Evolutionary conservation across 2,329 filamentous ascomycete genomes (phyloP).

Genomic region (Cryphonectria naterciae): DNA sequence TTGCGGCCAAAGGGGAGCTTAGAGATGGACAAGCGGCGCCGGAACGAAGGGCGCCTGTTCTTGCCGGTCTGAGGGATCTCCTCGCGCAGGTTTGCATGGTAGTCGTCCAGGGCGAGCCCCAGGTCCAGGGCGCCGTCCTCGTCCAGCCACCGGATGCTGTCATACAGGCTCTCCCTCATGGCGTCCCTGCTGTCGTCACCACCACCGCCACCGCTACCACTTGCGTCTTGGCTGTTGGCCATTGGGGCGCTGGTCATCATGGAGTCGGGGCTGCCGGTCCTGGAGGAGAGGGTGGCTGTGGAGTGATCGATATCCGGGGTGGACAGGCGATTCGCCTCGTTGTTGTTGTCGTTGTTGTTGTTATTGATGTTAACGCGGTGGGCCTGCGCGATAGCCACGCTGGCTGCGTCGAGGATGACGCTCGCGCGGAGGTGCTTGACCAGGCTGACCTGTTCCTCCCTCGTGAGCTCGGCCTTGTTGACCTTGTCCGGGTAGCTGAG

Average conservation of each 20-base stretch:
- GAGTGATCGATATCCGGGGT: conserved; percentile 38
- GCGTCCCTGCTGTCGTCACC: conserved; percentile 29
- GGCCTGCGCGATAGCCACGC: conserved; percentile 59
- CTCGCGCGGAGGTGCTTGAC: conserved; percentile 52
- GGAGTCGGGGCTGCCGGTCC: conserved; percentile 39
- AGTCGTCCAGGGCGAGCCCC: conserved; percentile 69
- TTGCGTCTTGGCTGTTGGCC: conserved; percentile 25
- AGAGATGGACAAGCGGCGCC: conserved; percentile 72
- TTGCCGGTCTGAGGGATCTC: conserved; percentile 50
- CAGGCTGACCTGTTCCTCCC: conserved; percentile 70
- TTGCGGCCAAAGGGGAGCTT: conserved; percentile 65
- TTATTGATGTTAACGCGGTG: conserved; percentile 32
- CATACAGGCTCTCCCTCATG: conserved; percentile 60
- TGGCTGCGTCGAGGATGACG: conserved; percentile 46
- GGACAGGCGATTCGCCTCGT: conserved; percentile 36
- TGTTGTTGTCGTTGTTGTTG: conserved; percentile 43
- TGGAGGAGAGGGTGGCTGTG: conserved; percentile 37
- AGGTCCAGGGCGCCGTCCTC: conserved; percentile 73
- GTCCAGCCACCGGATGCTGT: conserved; percentile 75
- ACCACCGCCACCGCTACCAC: no score
- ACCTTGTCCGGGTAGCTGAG: conserved; percentile 73
- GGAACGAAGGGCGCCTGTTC: conserved; percentile 63
- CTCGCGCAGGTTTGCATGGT: conserved; percentile 65
- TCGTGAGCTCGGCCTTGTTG: conserved; percentile 70
- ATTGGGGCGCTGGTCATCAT: conserved; percentile 27